phyloP scores from a whole-genome alignment of 2,329 filamentous ascomycete species.

The Graphilbum ipis-grandicollis region DNA sequence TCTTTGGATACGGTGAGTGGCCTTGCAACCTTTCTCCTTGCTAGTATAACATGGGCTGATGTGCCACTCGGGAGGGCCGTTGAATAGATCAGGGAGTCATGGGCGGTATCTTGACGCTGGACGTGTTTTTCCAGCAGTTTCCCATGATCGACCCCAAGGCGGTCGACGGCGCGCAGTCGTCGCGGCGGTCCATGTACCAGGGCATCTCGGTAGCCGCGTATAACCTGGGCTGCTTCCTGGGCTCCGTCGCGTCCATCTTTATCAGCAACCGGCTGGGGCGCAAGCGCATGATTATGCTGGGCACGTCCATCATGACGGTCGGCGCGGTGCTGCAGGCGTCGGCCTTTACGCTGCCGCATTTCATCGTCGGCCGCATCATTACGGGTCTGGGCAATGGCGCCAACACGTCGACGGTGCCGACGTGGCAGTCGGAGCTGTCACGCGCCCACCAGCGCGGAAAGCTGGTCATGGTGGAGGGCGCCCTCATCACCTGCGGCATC shows the following conservation, averaged over 20 bases:
- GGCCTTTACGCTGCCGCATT: neutral
- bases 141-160: slow-evolving; percentile 31
- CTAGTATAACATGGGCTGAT: no score
- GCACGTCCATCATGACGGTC: neutral
- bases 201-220: slow-evolving; percentile 13
- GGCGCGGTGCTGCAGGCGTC: neutral
- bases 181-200: slow-evolving; percentile 31
- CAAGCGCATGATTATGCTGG: neutral
- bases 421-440: slow-evolving; percentile 20
- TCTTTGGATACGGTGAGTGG: slow-evolving; percentile 35
- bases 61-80: no score
- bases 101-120: slow-evolving; percentile 55
- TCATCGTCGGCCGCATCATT: slow-evolving; percentile 1
- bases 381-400: neutral
- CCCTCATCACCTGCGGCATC: slow-evolving; percentile 5
- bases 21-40: neutral
- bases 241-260: neutral
- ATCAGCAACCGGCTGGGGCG: neutral
- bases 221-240: neutral
- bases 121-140: slow-evolving; percentile 37
- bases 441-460: slow-evolving; percentile 16
- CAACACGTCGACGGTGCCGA: slow-evolving; percentile 8
- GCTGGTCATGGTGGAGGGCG: slow-evolving; percentile 11
- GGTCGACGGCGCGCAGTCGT: slow-evolving; percentile 15
- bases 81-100: slow-evolving; percentile 57